phyloP scores from a whole-genome alignment of 805 yeast genomes.

The Ogataea ramenticola region DNA sequence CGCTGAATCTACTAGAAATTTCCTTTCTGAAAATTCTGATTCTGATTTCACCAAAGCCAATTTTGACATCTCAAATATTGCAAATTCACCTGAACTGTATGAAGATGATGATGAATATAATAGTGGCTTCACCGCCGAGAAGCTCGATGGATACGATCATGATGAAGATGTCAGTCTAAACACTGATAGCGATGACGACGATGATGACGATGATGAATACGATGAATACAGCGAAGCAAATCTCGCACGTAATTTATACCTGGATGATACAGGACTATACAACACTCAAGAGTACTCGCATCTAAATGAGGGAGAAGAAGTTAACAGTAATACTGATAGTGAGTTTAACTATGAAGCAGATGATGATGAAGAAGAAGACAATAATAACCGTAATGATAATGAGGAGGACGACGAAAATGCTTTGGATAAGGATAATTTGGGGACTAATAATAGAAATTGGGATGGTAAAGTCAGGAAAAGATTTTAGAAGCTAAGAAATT shows the following conservation, averaged over 20 bases:
- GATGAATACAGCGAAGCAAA: not conserved
- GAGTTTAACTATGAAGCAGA: not conserved
- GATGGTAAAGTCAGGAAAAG: no score
- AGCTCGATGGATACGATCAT: slow-evolving; percentile 13
- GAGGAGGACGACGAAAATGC: not conserved
- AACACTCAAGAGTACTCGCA: not conserved
- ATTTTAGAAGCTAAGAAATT: no score
- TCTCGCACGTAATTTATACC: not conserved
- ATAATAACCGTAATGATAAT: not conserved
- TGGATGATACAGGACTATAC: not conserved
- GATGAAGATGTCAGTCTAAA: slow-evolving; percentile 4
- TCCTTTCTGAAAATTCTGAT: not conserved
- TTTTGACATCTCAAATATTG: not conserved
- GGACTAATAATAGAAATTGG: not conserved
- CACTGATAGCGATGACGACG: not conserved
- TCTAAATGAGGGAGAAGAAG: not conserved
- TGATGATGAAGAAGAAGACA: not conserved
- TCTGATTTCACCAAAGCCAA: not conserved
- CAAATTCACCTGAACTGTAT: not conserved
- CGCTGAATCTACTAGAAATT: not conserved
- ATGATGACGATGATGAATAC: not conserved
- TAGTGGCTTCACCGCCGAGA: not conserved
- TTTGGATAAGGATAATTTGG: no score
- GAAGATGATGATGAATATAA: slow-evolving; percentile 2
- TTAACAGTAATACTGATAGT: not conserved